Evolutionary conservation across 2,329 filamentous ascomycete genomes (phyloP), one percentile per base, ranked within the genome.

Genomic region (Pseudocercospora eumusae): DNA sequence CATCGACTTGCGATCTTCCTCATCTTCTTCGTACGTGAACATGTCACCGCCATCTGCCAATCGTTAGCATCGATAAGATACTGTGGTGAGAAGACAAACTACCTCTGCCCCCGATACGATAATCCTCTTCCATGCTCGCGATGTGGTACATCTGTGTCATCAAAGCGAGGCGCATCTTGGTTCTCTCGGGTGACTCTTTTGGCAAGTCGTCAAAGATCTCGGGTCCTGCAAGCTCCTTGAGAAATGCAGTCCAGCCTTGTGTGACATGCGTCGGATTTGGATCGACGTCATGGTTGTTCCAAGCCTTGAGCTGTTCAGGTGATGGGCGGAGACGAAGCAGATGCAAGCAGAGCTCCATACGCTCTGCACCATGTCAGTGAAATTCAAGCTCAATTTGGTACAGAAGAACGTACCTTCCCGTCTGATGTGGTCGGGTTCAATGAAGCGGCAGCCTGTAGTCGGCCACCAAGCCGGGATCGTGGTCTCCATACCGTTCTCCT

Each of bases 361-460:
- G 72, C 56, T 72, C 73, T 74, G 56, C 10, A 2, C 15, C 5
- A 25, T 3, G 61, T 70, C 36, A 70, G 66, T 57, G 10, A 11
- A 9, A 3, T 18, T 28, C 27, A 9, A 31, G 23, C 52, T 36
- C 28, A 11, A 36, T 36, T 6, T 8, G 21, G 25, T 27, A 1
- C 56, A 10, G n/a, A 21, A 10, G 0, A 20, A 58, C 71, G 52
- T 62, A 90, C 88, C 86, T 70, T 82, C 79, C 72, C 88, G 90
- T 68, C 84, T 84, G 53, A 90, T 77, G 75, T 92, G 89, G 69
- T 92, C 89, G 0, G 89, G 89, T 74, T 92, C 89, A 70, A 85
- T 88, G 73, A 91, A 88, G 11, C 84, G 81, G 57, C 89, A 85
- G 47, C 80, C 56, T 2, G 67, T 55, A 7, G 60, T 25, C 9